Evolutionary conservation across 257 asterid genomes (phyloP), one percentile per base, ranked within the genome.

Genomic region (Henckelia pumila): DNA sequence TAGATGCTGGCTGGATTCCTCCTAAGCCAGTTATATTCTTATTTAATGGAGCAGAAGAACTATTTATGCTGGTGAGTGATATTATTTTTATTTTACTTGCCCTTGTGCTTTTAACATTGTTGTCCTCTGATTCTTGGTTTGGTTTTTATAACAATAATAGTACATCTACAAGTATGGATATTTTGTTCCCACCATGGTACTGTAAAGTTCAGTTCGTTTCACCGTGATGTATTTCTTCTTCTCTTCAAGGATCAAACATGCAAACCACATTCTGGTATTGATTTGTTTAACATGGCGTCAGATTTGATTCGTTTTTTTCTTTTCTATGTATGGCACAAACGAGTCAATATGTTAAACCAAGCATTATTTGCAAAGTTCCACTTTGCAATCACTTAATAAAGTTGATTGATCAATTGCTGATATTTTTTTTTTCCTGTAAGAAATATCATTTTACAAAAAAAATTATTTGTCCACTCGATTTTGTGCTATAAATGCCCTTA

Each of bases 31-130:
- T 94, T 72, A 85, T 94, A 71, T 87, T 94, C 85, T 81, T 94
- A 73, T 94, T 94, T 81, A 94, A 94, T 78, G 99, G 99, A 65
- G 99, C 97, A 70, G 99, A 94, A 83, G 99, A 94, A 76, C 80
- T 94, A 56, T 94, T 85, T 88, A 78, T 94, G 95, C 89, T 88
- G 96, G 97, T 94, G 84, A 84, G 92, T 47, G 16, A 47, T 14
- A 20, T 64, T 62, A 75, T 67, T n/a, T n/a, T n/a, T 44, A 52
- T 35, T 25, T 59, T 47, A 26, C 60, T 33, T 57, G 24, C 21
- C 63, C 63, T 67, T 67, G 73, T 58, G 23, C 21, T 33, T 71
- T 44, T 63, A 33, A 57, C 32, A 20, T 69, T 26, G 44, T 22
- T 62, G 70, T 63, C 66, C 21, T 53, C 61, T 44, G 56, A 68